Evolutionary conservation across 352 stramenopile species (phyloP).

Genomic region (Aphanomyces stellatus): DNA sequence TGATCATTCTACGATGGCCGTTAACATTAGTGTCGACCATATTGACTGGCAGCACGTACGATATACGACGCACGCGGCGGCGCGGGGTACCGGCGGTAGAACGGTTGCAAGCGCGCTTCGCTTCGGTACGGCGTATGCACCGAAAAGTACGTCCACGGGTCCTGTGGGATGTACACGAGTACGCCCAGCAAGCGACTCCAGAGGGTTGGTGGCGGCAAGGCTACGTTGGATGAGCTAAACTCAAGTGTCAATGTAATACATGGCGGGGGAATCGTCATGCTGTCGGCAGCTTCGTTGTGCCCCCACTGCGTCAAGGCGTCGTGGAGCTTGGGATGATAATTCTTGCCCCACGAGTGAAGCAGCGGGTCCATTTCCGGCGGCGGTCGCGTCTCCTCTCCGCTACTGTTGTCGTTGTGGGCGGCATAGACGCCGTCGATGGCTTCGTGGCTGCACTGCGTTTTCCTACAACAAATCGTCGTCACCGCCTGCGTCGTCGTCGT

Average conservation of each 20-base stretch:
- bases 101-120: conserved; percentile 63
- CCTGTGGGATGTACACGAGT: conserved; percentile 56
- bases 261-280: conserved; percentile 3
- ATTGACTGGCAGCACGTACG: too few relatives aligned
- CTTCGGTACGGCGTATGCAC: conserved; percentile 68
- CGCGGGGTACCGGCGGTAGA: conserved; percentile 61
- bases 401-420: neutral
- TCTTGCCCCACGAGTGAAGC: conserved; percentile 44
- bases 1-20: neutral
- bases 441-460: neutral
- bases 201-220: conserved; percentile 21
- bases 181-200: conserved; percentile 42
- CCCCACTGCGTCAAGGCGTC: conserved; percentile 49
- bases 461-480: neutral
- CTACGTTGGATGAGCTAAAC: conserved; percentile 27
- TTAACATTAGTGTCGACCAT: neutral
- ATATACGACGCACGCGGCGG: too few relatives aligned
- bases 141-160: conserved; percentile 73
- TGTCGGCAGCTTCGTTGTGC: conserved; percentile 68
- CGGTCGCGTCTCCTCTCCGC: neutral
- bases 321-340: conserved; percentile 54
- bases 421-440: too few relatives aligned
- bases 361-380: conserved; percentile 69
- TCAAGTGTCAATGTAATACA: neutral
- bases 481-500: neutral